Base-by-base conservation (phyloP, 345 rosid species). In the Moricandia arvensis region DNA sequence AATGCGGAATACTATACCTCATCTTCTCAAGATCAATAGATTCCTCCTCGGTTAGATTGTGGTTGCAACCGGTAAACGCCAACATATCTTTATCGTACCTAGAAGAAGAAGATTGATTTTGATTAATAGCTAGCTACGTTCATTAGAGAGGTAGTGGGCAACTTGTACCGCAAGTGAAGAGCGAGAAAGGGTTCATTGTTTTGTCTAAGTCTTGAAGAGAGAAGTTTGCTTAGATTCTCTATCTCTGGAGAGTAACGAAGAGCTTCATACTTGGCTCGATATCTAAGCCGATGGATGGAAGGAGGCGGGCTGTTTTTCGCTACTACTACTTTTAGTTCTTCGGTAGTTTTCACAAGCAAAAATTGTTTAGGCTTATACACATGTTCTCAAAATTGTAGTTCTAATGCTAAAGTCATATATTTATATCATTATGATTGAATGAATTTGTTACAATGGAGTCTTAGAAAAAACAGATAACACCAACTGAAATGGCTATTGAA, bases 61-160 rank as follows among this genome's bases (percentile, higher is more conserved):
- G 91, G 78, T 73, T 84, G 80, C 90, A 87, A 47, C 91, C 95
- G 1, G 95, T 93, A 64, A 89, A 90, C 11, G 96, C 90, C 61
- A 90, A 81, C 91, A 89, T 89, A 82, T 88, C 96, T 69, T 90
- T 90, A 67, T 90, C 98, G 47, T 90, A 91, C 76, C 95, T 89
- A 82, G 16, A 68, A 18, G 4, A 10, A 38, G 4, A 38, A 29
- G 5, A 5, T 0, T n/a, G n/a, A 13, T 6, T 45, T 16, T 0
- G n/a, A 24, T 75, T 59, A 37, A 30, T 57, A 21, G 2, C 35
- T 38, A 29, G 31, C 3, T 1, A 4, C 31, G 31, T 4, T 29
- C 5, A 4, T 29, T 1, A 29, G n/a, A n/a, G n/a, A n/a, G n/a
- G n/a, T n/a, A n/a, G 31, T 1, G 31, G 43, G 59, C 47, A 31